Percentiles rank a stretch among this genome's conserved stretches.
Evolutionary conservation across 331 rosid species (phyloP).

Genomic region (Stylosanthes scabra): DNA sequence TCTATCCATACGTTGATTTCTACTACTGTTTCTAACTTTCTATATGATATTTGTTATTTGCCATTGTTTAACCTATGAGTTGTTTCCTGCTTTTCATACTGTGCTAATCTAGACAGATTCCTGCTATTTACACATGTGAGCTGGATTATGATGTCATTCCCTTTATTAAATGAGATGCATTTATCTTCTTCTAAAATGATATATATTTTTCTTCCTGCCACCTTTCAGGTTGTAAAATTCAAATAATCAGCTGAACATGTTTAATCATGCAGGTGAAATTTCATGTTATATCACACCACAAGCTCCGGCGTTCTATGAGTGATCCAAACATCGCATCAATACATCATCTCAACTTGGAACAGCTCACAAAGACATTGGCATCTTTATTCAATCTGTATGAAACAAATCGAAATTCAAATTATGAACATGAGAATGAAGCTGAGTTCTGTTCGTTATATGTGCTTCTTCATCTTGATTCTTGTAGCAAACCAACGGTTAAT

Average conservation of each 20-base stretch:
- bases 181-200: constrained; percentile 16
- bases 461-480: constrained; percentile 84
- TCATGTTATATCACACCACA: constrained; percentile 76
- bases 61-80: neutral
- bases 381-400: constrained; percentile 73
- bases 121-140: neutral
- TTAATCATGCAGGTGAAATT: constrained; percentile 71
- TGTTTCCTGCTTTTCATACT: neutral
- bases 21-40: neutral
- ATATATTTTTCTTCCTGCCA: constrained; percentile 13
- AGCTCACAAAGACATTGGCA: constrained; percentile 80
- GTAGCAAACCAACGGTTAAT: constrained; percentile 67
- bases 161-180: neutral
- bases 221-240: constrained; percentile 14
- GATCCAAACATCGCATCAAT: constrained; percentile 68
- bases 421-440: constrained; percentile 71
- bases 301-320: constrained; percentile 54
- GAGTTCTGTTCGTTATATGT: constrained; percentile 83
- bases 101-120: neutral
- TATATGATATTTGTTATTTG: neutral
- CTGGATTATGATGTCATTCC: neutral
- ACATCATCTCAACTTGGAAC: constrained; percentile 90
- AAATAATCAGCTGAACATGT: constrained; percentile 27
- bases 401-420: constrained; percentile 53
- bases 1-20: neutral